Evolutionary conservation across 1,139 yeast species (phyloP), one percentile per base, ranked within the genome.

Genomic region (Pichia sp.): DNA sequence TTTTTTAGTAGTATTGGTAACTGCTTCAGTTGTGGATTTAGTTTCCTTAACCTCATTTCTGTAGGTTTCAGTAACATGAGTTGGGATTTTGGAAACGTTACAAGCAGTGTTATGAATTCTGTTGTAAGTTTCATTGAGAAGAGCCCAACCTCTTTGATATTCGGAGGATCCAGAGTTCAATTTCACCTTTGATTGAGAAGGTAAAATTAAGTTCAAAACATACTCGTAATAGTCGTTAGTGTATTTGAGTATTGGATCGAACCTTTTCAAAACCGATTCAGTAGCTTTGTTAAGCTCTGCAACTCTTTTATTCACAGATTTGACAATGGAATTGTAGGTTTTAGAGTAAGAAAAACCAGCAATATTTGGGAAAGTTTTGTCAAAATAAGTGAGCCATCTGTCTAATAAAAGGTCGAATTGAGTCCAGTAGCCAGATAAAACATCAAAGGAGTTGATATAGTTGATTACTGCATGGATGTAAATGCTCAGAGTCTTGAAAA

Each of bases 1-100:
- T 38, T 54, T 52, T 47, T 58, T 54, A 22, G 63, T 56, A 14
- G 63, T 54, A 24, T 55, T 53, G 3, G 58, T 54, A 18, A 59
- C 43, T 3, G 62, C 62, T 19, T 50, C 48, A 6, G 59, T 51
- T 7, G 58, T 43, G 3, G 53, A 50, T 1, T 52, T 49, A 9
- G 51, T 45, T 6, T 55, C 49, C 14, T 50, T 43, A 28, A 52
- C 46, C 41, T 58, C 62, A 19, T 47, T 49, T 8, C 41, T 34
- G 41, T 57, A 59, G 22, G 55, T 52, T 15, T 44, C 49, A 17
- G 52, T 39, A 19, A 56, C 55, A 36, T 59, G 58, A 3, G 49
- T 43, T 17, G 61, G 61, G 6, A 56, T 24, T 14, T 51, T 40
- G 1, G 56, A 39, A 19, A 52, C 56, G 32, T 43, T 48, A 12